Base-by-base conservation (phyloP, 495 filamentous ascomycete species). In the Tuber magnatum region DNA sequence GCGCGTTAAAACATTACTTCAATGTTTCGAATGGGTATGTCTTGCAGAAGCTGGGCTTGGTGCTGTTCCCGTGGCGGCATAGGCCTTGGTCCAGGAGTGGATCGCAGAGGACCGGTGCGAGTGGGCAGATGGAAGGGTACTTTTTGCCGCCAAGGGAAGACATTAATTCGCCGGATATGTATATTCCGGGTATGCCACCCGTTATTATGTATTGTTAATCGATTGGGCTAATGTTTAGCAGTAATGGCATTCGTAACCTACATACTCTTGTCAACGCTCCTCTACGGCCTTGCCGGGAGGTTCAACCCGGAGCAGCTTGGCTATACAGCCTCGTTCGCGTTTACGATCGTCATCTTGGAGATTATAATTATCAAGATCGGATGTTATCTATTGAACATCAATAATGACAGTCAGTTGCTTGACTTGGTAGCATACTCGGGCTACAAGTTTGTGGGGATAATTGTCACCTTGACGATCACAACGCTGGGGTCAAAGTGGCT, bases 121-220 rank as follows among this genome's bases (percentile, higher is more conserved):
- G 73, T 70, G 91, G 91, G 10, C 90, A 92, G 82, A 86, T 86
- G 12, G 92, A 94, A 75, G 91, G 91, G 69, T 93, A 92, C 88
- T 98, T 94, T 84, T 87, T 97, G 22, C 94, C 95, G 24, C 95
- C 95, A 38, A 89, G 95, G 69, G 94, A 98, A 82, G 95, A 99
- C 83, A 87, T 97, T 83, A 99, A 99, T 85, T 95, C 93, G 69
- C 95, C 96, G 9, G 95, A 99, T 86, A 98, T 99, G 94, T 99
- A 99, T 86, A 99, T 99, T 78, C 95, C 95, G 70, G 77, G 77
- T 75, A 35, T 68, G 56, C 32, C 56, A 28, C 28, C 35, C 28
- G 56, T 65, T 18, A 18, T 35, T 65, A 16, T 35, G 3, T 20
- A 35, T 14, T 10, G 56, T 32, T 32, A 10, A 18, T 35, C 35